Evolutionary conservation across 768 basidiomycete species (phyloP).

Genomic region (Termitomyces eurrhizus): DNA sequence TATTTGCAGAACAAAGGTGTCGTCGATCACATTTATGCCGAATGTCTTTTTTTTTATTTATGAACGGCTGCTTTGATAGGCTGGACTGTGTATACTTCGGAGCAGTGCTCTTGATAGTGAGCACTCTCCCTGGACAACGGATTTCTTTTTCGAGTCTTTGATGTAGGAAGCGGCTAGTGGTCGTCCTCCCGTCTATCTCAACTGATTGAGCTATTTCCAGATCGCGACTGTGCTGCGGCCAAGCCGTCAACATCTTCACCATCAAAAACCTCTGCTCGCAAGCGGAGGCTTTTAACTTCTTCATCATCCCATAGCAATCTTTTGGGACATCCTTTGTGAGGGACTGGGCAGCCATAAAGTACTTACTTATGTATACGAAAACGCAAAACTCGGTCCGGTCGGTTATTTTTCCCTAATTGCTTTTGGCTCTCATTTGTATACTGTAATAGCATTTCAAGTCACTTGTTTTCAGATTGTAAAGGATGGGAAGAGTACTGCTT

Average conservation of each 20-base stretch:
- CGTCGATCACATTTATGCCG: not conserved
- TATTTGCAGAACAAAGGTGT: conserved; percentile 43
- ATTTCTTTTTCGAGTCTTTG: not conserved
- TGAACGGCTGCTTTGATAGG: conserved; percentile 15
- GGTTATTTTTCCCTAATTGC: not conserved
- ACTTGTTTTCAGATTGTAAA: not conserved
- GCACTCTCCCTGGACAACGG: not conserved
- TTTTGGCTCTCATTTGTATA: not conserved
- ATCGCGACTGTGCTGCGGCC: not conserved
- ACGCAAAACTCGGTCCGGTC: not conserved
- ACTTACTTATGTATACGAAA: not conserved
- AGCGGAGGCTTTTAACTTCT: not conserved
- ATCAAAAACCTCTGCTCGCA: not conserved
- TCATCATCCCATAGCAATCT: not conserved
- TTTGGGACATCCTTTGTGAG: not conserved
- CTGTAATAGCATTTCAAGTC: not conserved
- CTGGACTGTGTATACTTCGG: conserved; percentile 29
- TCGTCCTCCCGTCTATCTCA: not conserved
- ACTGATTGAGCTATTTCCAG: not conserved
- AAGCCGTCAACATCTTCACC: not conserved
- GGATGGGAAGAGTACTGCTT: not conserved
- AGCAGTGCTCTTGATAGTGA: conserved; percentile 23
- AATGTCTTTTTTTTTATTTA: not conserved
- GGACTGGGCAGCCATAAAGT: not conserved
- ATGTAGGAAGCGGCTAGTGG: not conserved